Conservation (phyloP, 2,329 filamentous ascomycete genomes). For the Hypoxylon sp. region DNA sequence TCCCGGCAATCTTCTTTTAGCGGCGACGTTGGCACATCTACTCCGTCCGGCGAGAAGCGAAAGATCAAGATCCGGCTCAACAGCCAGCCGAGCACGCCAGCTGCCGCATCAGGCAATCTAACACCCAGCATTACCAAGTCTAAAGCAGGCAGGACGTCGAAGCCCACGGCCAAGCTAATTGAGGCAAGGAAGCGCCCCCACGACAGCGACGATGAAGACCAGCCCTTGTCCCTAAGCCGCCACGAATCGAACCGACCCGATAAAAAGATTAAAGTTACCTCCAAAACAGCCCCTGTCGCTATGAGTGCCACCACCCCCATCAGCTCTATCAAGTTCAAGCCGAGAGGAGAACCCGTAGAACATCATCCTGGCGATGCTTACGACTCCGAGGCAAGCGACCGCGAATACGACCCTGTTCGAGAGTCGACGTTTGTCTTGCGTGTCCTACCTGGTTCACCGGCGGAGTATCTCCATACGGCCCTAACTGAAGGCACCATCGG, state of each 20-base stretch:
- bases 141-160: constrained; percentile 70
- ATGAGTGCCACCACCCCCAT: constrained; percentile 52
- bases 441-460: constrained; percentile 87
- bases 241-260: constrained; percentile 52
- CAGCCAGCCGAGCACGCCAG: constrained; percentile 49
- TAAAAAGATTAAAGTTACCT: constrained; percentile 67
- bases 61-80: constrained; percentile 57
- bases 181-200: constrained; percentile 72
- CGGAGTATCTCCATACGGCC: constrained; percentile 81
- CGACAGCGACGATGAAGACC: constrained; percentile 64
- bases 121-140: constrained; percentile 58
- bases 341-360: constrained; percentile 74
- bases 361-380: constrained; percentile 88
- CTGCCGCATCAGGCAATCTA: constrained; percentile 43
- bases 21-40: constrained; percentile 43
- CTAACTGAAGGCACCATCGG: constrained; percentile 85
- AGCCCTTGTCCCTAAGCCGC: constrained; percentile 50
- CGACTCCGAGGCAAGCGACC: constrained; percentile 94
- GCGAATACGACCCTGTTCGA: constrained; percentile 86
- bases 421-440: constrained; percentile 92
- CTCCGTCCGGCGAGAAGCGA: constrained; percentile 48
- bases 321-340: constrained; percentile 66
- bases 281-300: constrained; percentile 40
- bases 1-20: constrained; percentile 48
- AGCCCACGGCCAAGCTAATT: constrained; percentile 68